A percentile compares a stretch with the other conserved stretches of the same genome.
phyloP scores from a whole-genome alignment of 2,329 filamentous ascomycete species.

The Talaromyces verruculosus region DNA sequence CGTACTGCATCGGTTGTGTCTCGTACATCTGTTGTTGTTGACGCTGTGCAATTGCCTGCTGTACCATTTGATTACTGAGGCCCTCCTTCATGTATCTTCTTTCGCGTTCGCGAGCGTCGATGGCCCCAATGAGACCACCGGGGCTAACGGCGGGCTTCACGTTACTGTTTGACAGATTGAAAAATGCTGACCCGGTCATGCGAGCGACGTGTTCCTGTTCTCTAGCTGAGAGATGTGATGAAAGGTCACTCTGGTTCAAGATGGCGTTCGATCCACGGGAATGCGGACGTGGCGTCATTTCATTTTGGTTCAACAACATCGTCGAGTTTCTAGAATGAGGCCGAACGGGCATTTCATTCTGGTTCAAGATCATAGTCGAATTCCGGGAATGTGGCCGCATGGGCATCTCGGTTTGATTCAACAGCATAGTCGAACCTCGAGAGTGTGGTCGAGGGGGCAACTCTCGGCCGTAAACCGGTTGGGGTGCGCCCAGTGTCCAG shows the following conservation, averaged over 20 bases:
- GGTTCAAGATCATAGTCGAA: conserved; percentile 52
- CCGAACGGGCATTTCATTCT: conserved; percentile 39
- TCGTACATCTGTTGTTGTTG: conserved; percentile 57
- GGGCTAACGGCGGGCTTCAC: conserved; percentile 52
- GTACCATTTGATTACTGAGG: conserved; percentile 67
- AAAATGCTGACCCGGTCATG: conserved; percentile 73
- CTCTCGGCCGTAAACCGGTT: conserved; percentile 39
- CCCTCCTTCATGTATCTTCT: conserved; percentile 69
- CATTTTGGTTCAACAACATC: conserved; percentile 16
- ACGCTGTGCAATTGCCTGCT: conserved; percentile 69
- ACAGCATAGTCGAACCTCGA: conserved; percentile 43
- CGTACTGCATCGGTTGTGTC: conserved; percentile 33
- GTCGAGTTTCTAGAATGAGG: conserved; percentile 15
- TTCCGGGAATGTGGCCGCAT: conserved; percentile 59
- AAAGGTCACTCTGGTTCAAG: conserved; percentile 53
- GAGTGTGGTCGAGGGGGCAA: conserved; percentile 56
- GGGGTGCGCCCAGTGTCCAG: conserved; percentile 52
- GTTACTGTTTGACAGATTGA: conserved; percentile 62
- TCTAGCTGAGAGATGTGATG: conserved; percentile 70
- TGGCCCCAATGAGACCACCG: conserved; percentile 71
- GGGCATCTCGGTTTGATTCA: conserved; percentile 17
- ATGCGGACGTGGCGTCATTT: conserved; percentile 41
- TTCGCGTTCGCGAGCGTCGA: conserved; percentile 77
- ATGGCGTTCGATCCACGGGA: conserved; percentile 60
- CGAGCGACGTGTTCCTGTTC: conserved; percentile 88